Conservation (phyloP, 306 rosid species). For the Vicia villosa region DNA sequence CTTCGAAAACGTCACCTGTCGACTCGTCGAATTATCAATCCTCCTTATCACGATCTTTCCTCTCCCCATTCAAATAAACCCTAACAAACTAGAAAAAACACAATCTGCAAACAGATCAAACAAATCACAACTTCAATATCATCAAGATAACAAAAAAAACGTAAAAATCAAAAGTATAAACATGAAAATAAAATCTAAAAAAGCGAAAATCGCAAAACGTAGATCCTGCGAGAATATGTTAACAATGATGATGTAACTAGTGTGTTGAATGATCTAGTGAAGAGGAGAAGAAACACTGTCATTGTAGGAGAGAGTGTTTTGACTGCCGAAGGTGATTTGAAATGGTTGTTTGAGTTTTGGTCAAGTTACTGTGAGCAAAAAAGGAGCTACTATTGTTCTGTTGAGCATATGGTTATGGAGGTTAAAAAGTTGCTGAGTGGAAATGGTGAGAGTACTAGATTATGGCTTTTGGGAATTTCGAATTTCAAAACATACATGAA, state of each 20-base stretch:
- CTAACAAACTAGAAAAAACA: conserved; percentile 27
- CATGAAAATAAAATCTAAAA: too few relatives aligned
- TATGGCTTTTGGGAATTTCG: conserved; percentile 77
- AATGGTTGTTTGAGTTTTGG: conserved; percentile 83
- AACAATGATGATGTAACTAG: conserved; percentile 61
- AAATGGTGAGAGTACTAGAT: conserved; percentile 55
- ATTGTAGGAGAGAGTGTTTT: conserved; percentile 64
- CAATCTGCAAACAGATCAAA: conserved; percentile 37
- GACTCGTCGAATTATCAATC: conserved; percentile 90
- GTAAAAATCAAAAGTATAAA: not conserved
- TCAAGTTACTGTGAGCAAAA: conserved; percentile 52
- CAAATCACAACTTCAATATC: not conserved
- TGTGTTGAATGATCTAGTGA: conserved; percentile 59
- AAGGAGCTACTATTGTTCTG: conserved; percentile 48
- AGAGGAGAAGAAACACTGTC: conserved; percentile 61
- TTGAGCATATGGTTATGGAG: conserved; percentile 74
- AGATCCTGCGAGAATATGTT: conserved; percentile 18
- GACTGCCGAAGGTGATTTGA: conserved; percentile 68
- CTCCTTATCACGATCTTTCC: conserved; percentile 96
- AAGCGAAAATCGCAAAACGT: not conserved
- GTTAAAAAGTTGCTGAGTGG: conserved; percentile 60
- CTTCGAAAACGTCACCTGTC: conserved; percentile 93
- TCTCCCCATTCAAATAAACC: conserved; percentile 73
- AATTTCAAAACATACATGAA: conserved; percentile 67
- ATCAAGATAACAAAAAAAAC: not conserved